These are phyloP conservation scores for Colletotrichum salicis DNA, from an alignment of 2,329 filamentous ascomycete species.

Conservation along the genomic window DNA sequence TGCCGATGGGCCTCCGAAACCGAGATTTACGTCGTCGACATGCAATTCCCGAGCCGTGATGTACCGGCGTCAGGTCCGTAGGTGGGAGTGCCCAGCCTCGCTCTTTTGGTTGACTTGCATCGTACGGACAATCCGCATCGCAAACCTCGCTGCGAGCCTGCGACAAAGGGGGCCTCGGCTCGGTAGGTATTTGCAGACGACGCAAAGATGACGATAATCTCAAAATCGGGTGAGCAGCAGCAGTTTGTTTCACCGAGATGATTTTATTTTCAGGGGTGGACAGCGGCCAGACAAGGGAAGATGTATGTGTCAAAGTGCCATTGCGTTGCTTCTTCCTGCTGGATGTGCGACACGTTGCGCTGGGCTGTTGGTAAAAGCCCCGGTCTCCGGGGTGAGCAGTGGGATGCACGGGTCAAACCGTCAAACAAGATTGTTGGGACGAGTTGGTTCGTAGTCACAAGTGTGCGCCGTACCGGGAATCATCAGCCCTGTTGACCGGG, in stretches of 20 bases:
- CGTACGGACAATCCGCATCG: background rate
- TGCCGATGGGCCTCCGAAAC: slow-evolving; percentile 21
- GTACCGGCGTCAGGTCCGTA: slow-evolving; percentile 8
- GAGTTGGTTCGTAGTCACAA: background rate
- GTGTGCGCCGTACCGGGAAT: background rate
- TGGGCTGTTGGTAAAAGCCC: background rate
- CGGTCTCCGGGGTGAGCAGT: background rate
- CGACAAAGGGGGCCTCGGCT: background rate
- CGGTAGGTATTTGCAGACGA: background rate
- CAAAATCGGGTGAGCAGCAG: slow-evolving; percentile 20
- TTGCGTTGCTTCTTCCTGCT: slow-evolving; percentile 11
- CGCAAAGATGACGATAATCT: slow-evolving; percentile 10
- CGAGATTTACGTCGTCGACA: slow-evolving; percentile 16
- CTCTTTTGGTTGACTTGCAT: background rate
- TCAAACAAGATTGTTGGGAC: slow-evolving; percentile 21
- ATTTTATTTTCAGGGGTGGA: background rate
- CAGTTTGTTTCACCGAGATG: slow-evolving; percentile 25
- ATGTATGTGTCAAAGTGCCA: background rate
- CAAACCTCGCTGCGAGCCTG: background rate
- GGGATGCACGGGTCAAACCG: background rate
- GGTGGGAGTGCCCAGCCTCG: slow-evolving; percentile 4
- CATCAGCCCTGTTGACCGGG: slow-evolving; percentile 20
- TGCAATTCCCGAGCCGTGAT: slow-evolving; percentile 11
- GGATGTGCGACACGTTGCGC: background rate
- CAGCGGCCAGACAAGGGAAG: background rate